Base-by-base conservation (phyloP, 208 protist genomes). In the Strigomonas culicis region DNA sequence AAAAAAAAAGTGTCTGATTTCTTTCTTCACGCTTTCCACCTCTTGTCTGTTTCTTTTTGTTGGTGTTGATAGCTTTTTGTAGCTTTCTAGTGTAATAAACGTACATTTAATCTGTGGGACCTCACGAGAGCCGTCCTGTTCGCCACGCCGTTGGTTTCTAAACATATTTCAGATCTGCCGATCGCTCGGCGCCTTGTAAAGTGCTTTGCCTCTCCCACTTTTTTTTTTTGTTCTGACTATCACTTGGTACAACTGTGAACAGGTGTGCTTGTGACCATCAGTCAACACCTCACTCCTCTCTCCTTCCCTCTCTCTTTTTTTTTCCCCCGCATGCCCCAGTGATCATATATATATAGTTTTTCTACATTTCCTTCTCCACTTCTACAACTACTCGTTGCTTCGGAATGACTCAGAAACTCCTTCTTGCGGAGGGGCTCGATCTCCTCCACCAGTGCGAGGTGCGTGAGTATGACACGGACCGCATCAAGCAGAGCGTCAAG, bases 361-460 rank as follows among this genome's bases (percentile, higher is more conserved):
- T 30, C 30, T 27, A 53, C 22, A 65, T 4, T 57, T 11, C 6
- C 10, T 63, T 3, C 3, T 52, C 52, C 52, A 3, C 4, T 52
- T 49, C 10, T 11, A 7, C 52, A 7, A 2, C 19, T 25, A 56
- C 50, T n/a, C n/a, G n/a, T n/a, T n/a, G n/a, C n/a, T n/a, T n/a
- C n/a, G n/a, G n/a, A 50, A 8, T 30, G 88, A 84, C 79, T 4
- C 80, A 86, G 55, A 92, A 90, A 61, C 58, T 92, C 24, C 56
- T 94, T 0, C 68, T 94, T 25, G 88, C 88, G 11, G 88, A 94
- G 57, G 69, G 75, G 31, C 74, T 94, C 2, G 85, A 94, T 64
- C 51, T 94, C 22, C 66, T 92, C 25, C 82, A 79, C 17, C 76
- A 87, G 75, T 76, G 78, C 51, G 85, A 92, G 74, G 74, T 80